These are phyloP conservation scores for Hyaloscypha bicolor DNA, from an alignment of 495 filamentous ascomycete genomes.

Conservation along the genomic window DNA sequence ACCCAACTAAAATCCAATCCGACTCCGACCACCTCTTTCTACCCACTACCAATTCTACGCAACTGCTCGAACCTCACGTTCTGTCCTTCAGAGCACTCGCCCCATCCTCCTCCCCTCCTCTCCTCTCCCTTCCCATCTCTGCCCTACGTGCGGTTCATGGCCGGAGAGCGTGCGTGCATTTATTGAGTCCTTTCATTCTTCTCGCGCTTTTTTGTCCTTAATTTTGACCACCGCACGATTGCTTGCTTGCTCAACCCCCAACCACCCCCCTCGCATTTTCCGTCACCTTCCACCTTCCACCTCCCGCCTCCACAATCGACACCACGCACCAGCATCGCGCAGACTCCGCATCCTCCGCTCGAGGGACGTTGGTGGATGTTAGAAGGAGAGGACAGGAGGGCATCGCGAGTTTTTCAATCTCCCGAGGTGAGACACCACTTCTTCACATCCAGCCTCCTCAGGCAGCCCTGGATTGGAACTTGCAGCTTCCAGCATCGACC, in stretches of 20 bases:
- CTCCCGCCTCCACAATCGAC: slow-evolving; percentile 4
- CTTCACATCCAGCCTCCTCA: slow-evolving; percentile 17
- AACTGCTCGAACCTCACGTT: slow-evolving; percentile 1
- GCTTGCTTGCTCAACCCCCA: slow-evolving; percentile 24
- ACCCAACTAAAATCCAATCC: slow-evolving; percentile 8
- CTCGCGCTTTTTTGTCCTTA: slow-evolving; percentile 29
- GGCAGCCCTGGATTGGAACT: slow-evolving; percentile 5
- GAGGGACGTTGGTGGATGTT: slow-evolving; percentile 16
- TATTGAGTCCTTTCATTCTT: slow-evolving; percentile 26
- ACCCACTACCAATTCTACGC: slow-evolving; percentile 3
- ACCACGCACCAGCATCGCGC: slow-evolving; percentile 1
- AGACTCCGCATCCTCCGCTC: slow-evolving; percentile 16
- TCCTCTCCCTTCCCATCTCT: slow-evolving; percentile 5
- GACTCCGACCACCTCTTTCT: background rate
- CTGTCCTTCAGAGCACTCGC: background rate
- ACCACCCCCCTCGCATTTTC: background rate
- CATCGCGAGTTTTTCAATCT: slow-evolving; percentile 16
- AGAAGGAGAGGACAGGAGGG: slow-evolving; percentile 10
- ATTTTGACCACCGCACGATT: slow-evolving; percentile 24
- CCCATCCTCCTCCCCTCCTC: slow-evolving; percentile 2
- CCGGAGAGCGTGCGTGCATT: slow-evolving; percentile 16
- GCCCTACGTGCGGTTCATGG: slow-evolving; percentile 25
- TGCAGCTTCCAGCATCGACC: slow-evolving; percentile 6
- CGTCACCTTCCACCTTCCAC: slow-evolving; percentile 6
- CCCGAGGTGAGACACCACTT: slow-evolving; percentile 30